phyloP scores from a whole-genome alignment of 768 basidiomycete species.

The Mycena metata region DNA sequence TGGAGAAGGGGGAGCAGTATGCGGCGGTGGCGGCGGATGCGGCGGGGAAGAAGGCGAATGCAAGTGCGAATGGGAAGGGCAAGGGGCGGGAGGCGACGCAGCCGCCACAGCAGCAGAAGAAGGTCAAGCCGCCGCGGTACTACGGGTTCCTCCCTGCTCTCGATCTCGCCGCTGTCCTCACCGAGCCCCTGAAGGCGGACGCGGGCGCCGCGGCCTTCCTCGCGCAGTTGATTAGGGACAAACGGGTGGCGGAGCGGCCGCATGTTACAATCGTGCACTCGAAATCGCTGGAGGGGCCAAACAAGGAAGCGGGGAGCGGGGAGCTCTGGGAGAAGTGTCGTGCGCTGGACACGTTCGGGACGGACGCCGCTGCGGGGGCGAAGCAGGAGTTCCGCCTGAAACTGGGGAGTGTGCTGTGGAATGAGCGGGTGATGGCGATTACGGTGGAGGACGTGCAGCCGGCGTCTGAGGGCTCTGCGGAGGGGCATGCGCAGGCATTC shows the following conservation, averaged over 20 bases:
- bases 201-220: slow-evolving; percentile 62
- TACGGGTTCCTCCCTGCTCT: slow-evolving; percentile 84
- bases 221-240: slow-evolving; percentile 52
- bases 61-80: slow-evolving; percentile 22
- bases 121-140: slow-evolving; percentile 69
- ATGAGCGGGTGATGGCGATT: slow-evolving; percentile 84
- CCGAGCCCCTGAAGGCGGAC: slow-evolving; percentile 45
- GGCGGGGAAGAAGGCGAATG: slow-evolving; percentile 43
- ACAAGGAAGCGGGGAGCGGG: slow-evolving; percentile 34
- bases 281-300: slow-evolving; percentile 49
- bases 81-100: neutral
- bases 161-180: slow-evolving; percentile 65
- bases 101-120: no score
- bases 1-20: slow-evolving; percentile 59
- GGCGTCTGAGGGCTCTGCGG: slow-evolving; percentile 45
- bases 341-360: slow-evolving; percentile 51
- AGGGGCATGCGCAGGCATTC: slow-evolving; percentile 60
- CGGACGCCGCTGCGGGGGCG: slow-evolving; percentile 35
- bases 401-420: slow-evolving; percentile 78
- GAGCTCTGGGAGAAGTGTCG: slow-evolving; percentile 65
- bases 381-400: slow-evolving; percentile 62
- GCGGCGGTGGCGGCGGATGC: slow-evolving; percentile 51
- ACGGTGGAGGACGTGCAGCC: slow-evolving; percentile 70
- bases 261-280: slow-evolving; percentile 92
- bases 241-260: slow-evolving; percentile 70